phyloP scores from a whole-genome alignment of 192 early-diverging fungal species.

The Irineochytrium annulatum region DNA sequence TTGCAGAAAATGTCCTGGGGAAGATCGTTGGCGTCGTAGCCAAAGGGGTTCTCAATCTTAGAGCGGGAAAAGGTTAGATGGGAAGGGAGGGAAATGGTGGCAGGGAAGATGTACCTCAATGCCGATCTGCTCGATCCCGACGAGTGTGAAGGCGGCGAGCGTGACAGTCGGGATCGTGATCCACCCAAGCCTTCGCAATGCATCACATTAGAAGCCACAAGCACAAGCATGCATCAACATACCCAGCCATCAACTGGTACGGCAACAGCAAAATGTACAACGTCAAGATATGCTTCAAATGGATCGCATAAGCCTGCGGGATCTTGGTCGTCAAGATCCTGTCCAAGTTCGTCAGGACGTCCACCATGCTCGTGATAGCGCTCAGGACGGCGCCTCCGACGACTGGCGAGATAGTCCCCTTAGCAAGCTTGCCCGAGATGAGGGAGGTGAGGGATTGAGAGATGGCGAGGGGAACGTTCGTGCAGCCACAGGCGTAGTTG shows the following conservation, averaged over 20 bases:
- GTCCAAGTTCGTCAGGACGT: constrained; percentile 47
- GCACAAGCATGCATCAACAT: too few relatives aligned
- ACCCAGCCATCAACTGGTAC: constrained; percentile 55
- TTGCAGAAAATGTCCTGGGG: constrained; percentile 20
- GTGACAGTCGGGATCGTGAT: constrained; percentile 60
- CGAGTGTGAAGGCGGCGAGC: constrained; percentile 63
- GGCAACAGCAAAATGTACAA: constrained; percentile 59
- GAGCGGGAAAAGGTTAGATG: too few relatives aligned
- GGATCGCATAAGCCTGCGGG: constrained; percentile 65
- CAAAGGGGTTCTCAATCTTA: constrained; percentile 19
- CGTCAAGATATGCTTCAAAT: constrained; percentile 61
- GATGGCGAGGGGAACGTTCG: constrained; percentile 10
- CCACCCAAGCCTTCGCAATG: constrained; percentile 41
- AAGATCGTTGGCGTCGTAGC: constrained; percentile 24
- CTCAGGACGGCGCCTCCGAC: neutral
- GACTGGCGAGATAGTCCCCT: neutral
- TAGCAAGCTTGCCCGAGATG: constrained; percentile 1
- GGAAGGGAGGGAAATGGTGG: too few relatives aligned
- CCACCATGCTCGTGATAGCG: neutral
- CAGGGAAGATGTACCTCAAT: constrained; percentile 46
- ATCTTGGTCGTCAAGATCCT: constrained; percentile 65
- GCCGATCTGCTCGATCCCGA: constrained; percentile 74
- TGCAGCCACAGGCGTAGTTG: constrained; percentile 12
- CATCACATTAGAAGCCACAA: too few relatives aligned
- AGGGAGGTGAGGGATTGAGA: neutral